Percentiles rank a stretch among this genome's conserved stretches.
These are phyloP conservation scores for Escallonia rubra DNA, from an alignment of 129 eudicot species.

Conservation along the genomic window DNA sequence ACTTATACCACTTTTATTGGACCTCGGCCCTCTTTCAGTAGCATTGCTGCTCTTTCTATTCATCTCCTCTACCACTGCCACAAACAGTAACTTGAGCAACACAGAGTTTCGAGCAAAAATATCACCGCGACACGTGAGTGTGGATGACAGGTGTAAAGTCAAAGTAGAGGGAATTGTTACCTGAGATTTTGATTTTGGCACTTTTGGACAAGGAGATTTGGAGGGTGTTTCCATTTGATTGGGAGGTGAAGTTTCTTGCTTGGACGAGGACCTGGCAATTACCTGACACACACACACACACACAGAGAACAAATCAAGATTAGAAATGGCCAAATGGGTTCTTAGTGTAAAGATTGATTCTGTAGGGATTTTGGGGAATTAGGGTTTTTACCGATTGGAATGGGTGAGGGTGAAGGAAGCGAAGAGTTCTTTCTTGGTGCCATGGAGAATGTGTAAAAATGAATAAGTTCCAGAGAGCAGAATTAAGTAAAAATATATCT, in stretches of 20 bases:
- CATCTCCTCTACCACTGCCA: constrained; percentile 39
- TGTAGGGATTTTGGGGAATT: constrained; percentile 9
- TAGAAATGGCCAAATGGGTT: neutral
- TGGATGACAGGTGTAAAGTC: too few relatives aligned
- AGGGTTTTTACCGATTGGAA: constrained; percentile 46
- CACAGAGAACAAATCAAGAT: neutral
- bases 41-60: constrained; percentile 12
- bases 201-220: constrained; percentile 50
- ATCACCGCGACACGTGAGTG: too few relatives aligned
- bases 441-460: constrained; percentile 32
- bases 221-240: constrained; percentile 37
- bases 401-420: constrained; percentile 34
- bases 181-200: constrained; percentile 51
- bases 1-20: constrained; percentile 32
- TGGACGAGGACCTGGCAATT: constrained; percentile 69
- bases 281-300: constrained; percentile 33
- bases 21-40: neutral
- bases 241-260: constrained; percentile 48
- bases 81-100: neutral
- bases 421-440: constrained; percentile 42
- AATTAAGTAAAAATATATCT: constrained; percentile 2
- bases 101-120: too few relatives aligned
- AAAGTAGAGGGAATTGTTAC: constrained; percentile 19
- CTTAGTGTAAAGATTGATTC: neutral
- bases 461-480: neutral